Evolutionary conservation across 2,329 filamentous ascomycete genomes (phyloP).

Genomic region (Tolypocladium cylindrosporum): DNA sequence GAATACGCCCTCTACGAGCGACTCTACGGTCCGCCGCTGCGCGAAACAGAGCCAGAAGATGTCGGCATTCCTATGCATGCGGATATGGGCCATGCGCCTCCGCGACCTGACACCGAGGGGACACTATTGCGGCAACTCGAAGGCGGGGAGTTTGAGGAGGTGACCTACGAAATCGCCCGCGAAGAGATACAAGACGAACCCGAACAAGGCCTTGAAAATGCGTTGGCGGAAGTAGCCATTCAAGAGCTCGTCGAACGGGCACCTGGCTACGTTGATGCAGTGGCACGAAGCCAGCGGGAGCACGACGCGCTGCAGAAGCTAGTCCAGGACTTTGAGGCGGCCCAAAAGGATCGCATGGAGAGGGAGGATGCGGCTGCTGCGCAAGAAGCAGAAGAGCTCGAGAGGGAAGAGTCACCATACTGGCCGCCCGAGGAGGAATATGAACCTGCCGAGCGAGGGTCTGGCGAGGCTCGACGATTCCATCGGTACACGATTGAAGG

Average conservation of each 20-base stretch:
- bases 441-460: conserved; percentile 21
- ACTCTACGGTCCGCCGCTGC: conserved; percentile 67
- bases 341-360: conserved; percentile 24
- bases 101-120: conserved; percentile 21
- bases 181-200: conserved; percentile 2
- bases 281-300: conserved; percentile 44
- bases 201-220: conserved; percentile 2
- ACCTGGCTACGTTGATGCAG: conserved; percentile 33
- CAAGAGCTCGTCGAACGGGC: conserved; percentile 15
- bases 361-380: conserved; percentile 15
- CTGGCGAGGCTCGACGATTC: conserved; percentile 36
- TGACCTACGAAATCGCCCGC: conserved; percentile 33
- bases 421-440: conserved; percentile 20
- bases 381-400: conserved; percentile 12
- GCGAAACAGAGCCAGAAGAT: conserved; percentile 50
- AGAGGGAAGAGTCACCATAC: conserved; percentile 14
- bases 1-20: conserved; percentile 71
- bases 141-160: conserved; percentile 51
- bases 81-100: conserved; percentile 19
- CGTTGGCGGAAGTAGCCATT: conserved; percentile 8
- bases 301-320: conserved; percentile 43
- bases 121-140: conserved; percentile 44
- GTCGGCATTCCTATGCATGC: conserved; percentile 36
- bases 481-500: conserved; percentile 68
- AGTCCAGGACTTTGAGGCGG: conserved; percentile 46